These are phyloP conservation scores for Leptosphaerulina australis DNA, from an alignment of 2,329 filamentous ascomycete genomes.

Conservation along the genomic window DNA sequence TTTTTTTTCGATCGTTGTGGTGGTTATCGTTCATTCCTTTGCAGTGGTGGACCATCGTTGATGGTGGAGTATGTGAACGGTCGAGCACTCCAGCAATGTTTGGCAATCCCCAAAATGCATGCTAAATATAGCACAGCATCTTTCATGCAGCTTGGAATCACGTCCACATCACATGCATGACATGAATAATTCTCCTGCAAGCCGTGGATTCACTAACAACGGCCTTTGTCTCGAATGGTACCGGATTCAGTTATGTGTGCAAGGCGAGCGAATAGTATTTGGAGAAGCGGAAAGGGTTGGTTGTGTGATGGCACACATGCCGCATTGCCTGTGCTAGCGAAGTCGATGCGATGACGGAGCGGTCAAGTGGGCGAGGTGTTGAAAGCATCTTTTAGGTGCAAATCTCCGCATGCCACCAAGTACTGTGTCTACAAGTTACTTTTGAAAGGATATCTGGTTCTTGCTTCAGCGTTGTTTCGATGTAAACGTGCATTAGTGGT, in stretches of 20 bases:
- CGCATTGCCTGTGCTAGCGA: neutral
- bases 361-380: no score
- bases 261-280: neutral
- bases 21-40: neutral
- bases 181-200: conserved; percentile 12
- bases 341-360: neutral
- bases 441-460: no score
- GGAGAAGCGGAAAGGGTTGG: neutral
- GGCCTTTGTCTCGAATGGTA: neutral
- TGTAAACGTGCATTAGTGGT: no score
- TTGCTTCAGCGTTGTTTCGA: no score
- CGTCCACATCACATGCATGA: conserved; percentile 18
- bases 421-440: no score
- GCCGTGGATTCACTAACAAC: neutral
- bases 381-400: no score
- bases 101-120: conserved; percentile 4
- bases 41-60: neutral
- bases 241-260: neutral
- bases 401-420: no score
- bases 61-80: neutral
- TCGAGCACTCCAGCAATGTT: neutral
- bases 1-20: no score
- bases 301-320: neutral
- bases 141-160: conserved; percentile 13
- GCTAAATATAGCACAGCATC: conserved; percentile 19